Evolutionary conservation across 371 early-diverging fungal genomes (phyloP), one percentile per base, ranked within the genome.

Genomic region (Nosema granulosis): DNA sequence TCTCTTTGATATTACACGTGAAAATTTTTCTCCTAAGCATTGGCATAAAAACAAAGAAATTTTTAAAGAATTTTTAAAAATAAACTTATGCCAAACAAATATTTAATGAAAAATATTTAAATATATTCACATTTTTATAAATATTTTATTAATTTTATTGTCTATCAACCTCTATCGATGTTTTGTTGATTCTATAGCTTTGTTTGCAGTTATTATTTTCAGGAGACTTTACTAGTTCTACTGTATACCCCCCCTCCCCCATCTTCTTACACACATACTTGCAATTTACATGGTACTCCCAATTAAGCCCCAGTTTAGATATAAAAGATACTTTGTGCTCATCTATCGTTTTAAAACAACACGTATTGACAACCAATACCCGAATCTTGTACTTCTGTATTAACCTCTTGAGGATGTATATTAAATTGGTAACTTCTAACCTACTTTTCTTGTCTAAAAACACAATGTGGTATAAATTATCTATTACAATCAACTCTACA

Each of bases 231-330:
- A 38, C 58, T 37, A 74, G 37, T 49, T 58, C 43, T 18, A 74
- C 16, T 43, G 6, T 56, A 35, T 9, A 54, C 29, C 28, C 56
- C 28, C 26, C 52, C 9, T 67, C 50, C 20, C 54, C 31, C 20
- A 57, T 16, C 43, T 58, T 74, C 28, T 18, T 28, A 32, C 57
- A 57, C 13, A 57, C 1, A 49, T 74, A 74, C 28, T 37, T 66
- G 20, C 67, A 67, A 58, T 74, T 74, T 38, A 74, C 68, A 18
- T 67, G 66, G 54, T 74, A 74, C 43, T 54, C 67, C 52, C 56
- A 74, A 24, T 74, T 37, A 13, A 74, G 32, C 31, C 75, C 75
- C 29, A 74, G 43, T 43, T 67, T 57, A 11, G 57, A 66, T 31
- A 2, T 49, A 49, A 32, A 66, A 43, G 1, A 43, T 1, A 66